phyloP scores from a whole-genome alignment of 805 yeast species.

The Nakazawaea siamensis region DNA sequence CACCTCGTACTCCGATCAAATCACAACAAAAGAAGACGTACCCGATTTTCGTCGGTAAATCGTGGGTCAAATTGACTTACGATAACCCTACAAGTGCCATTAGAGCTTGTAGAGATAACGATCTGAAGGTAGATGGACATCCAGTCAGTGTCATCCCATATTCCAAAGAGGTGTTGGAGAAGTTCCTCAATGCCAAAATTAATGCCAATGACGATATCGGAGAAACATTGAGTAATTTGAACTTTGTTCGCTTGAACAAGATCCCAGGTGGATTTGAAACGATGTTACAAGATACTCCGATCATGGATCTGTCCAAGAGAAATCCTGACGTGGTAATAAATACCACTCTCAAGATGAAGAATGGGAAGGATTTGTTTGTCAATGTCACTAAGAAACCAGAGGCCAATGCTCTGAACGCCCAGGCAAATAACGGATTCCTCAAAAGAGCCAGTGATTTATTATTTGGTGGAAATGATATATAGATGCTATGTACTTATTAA shows the following conservation, averaged over 20 bases:
- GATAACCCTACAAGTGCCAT: conserved; percentile 66
- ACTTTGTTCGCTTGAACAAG: conserved; percentile 5
- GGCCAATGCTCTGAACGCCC: not conserved
- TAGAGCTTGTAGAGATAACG: conserved; percentile 78
- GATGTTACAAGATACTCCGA: conserved; percentile 6
- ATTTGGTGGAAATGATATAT: conserved; percentile 7
- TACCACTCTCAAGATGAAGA: conserved; percentile 26
- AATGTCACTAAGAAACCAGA: conserved; percentile 12
- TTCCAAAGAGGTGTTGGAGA: conserved; percentile 51
- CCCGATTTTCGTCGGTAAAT: conserved; percentile 77
- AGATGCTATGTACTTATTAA: not conserved
- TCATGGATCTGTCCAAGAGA: conserved; percentile 11
- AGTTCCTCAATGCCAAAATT: conserved; percentile 38
- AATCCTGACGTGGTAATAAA: conserved; percentile 10
- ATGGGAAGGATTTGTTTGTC: conserved; percentile 32
- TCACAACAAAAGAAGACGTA: conserved; percentile 19
- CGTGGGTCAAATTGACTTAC: conserved; percentile 90
- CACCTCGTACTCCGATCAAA: conserved; percentile 10
- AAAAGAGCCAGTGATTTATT: conserved; percentile 7
- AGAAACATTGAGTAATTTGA: conserved; percentile 18
- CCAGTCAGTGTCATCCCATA: conserved; percentile 49
- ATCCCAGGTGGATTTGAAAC: conserved; percentile 6
- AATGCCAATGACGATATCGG: conserved; percentile 41
- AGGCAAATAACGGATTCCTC: not conserved
- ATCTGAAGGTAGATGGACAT: conserved; percentile 38